Conservation (phyloP, 768 basidiomycete species). For the Rhodotorula graminis region DNA sequence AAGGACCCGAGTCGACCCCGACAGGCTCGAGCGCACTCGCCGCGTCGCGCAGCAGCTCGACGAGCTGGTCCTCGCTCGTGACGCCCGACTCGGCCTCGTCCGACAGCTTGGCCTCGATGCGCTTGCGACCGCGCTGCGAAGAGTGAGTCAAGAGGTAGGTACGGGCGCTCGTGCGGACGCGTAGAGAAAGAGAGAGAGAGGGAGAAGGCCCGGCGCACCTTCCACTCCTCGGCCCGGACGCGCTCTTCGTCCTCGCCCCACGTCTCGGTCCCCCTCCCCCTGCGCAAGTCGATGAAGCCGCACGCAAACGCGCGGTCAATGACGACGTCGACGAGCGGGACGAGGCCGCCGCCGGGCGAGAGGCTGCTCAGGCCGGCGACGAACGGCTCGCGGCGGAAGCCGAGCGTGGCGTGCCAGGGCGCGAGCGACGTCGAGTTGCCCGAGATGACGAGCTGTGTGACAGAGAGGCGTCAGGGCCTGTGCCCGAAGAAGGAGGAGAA, state of each 20-base stretch:
- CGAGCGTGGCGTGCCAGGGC: slow-evolving; percentile 82
- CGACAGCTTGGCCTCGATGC: slow-evolving; percentile 1
- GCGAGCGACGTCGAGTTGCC: slow-evolving; percentile 84
- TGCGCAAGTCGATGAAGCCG: slow-evolving; percentile 69
- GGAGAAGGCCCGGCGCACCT: not conserved
- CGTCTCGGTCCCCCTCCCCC: slow-evolving; percentile 58
- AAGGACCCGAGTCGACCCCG: not conserved
- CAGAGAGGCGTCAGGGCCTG: too few species aligned
- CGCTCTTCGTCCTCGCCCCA: slow-evolving; percentile 45
- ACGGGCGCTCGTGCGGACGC: too few species aligned
- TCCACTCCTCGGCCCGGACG: slow-evolving; percentile 22
- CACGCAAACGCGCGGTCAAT: slow-evolving; percentile 70
- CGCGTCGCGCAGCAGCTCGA: slow-evolving; percentile 31
- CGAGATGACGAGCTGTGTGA: slow-evolving; percentile 55
- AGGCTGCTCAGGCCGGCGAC: slow-evolving; percentile 74
- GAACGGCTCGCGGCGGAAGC: slow-evolving; percentile 62
- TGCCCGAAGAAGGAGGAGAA: too few species aligned
- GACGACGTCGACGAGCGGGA: slow-evolving; percentile 68
- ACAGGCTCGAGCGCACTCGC: not conserved
- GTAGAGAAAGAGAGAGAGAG: not conserved
- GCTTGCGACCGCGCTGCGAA: slow-evolving; percentile 11
- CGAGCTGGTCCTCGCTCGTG: slow-evolving; percentile 21
- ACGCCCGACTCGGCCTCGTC: slow-evolving; percentile 17
- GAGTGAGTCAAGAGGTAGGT: too few species aligned
- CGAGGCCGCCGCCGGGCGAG: slow-evolving; percentile 71